Base-by-base conservation (phyloP, 768 basidiomycete genomes). In the Amanita thiersii region DNA sequence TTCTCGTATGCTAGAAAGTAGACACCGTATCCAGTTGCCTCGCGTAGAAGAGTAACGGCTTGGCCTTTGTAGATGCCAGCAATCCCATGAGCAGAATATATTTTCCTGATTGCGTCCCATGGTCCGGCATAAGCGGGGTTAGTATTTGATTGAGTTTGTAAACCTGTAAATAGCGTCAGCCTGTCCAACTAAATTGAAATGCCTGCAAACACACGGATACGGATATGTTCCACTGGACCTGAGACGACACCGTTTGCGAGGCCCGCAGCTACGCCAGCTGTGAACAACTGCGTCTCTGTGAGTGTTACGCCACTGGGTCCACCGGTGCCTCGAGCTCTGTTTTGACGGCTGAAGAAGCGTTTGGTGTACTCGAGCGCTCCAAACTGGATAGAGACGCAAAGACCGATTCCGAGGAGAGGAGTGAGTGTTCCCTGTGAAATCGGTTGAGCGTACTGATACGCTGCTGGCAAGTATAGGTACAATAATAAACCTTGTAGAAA, bases 341-440 rank as follows among this genome's bases (percentile, higher is more conserved):
- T 93, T 45, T 71, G 71, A 29, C 60, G 54, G 2, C 78, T 75
- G 52, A 93, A 92, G 50, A 70, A 67, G 12, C 92, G 79, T 60
- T 97, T 97, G 36, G 81, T 69, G 48, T 77, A 80, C 61, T 94
- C 91, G 44, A 97, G 70, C 20, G 79, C 89, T 43, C 81, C 92
- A 56, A 97, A 97, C 58, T 97, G 92, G 56, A 97, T 97, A 8
- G 91, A 93, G 3, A 97, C 92, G 54, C 92, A 97, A 29, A 87
- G 73, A 48, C 92, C 92, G 47, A 97, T 93, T 31, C 92, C 92
- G 14, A 94, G 67, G 8, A 97, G 66, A 8, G 92, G 92, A 1
- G 90, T 85, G 35, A 94, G 62, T 1, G 92, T 93, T 43, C 92
- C 92, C 90, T 94, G 44, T 9, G 44, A 28, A 39, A 11, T 46